Percentiles rank a stretch among this genome's conserved stretches.
These are phyloP conservation scores for Pseudogymnoascus sp. DNA, from an alignment of 2,329 filamentous ascomycete species.

Conservation along the genomic window DNA sequence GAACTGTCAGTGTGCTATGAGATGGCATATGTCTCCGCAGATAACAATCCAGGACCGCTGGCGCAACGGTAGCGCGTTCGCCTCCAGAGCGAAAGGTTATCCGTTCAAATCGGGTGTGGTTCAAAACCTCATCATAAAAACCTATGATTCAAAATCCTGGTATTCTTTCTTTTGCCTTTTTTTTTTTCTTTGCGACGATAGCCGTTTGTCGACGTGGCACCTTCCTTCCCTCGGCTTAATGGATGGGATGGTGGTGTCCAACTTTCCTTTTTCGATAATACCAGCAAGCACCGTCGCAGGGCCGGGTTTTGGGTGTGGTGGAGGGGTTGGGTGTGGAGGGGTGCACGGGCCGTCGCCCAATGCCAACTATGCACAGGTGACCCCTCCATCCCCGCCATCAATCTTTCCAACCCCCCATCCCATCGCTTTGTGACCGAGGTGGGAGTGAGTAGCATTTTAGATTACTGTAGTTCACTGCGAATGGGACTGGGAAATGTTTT, in stretches of 20 bases:
- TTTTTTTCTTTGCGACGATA: not conserved
- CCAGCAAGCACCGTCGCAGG: not conserved
- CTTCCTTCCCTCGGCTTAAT: slow-evolving; percentile 6
- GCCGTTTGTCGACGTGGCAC: not conserved
- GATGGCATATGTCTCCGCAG: not conserved
- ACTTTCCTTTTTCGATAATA: slow-evolving; percentile 2
- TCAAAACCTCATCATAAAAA: slow-evolving; percentile 9
- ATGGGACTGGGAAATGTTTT: not conserved
- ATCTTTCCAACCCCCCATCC: not conserved
- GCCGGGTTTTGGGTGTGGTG: not conserved
- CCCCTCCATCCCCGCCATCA: slow-evolving; percentile 2
- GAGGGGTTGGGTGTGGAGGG: not conserved
- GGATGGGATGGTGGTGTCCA: not conserved
- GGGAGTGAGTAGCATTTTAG: not conserved
- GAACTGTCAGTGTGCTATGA: not conserved
- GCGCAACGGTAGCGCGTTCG: slow-evolving; percentile 11
- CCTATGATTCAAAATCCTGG: slow-evolving; percentile 2
- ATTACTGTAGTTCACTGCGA: not conserved
- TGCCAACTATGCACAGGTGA: not conserved
- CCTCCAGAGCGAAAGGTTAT: slow-evolving; percentile 11
- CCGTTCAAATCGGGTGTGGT: slow-evolving; percentile 11
- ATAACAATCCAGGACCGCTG: slow-evolving; percentile 8
- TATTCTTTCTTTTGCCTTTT: not conserved
- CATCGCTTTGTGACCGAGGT: not conserved
- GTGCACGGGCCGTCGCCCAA: not conserved